Evolutionary conservation across 257 asterid genomes (phyloP), one percentile per base, ranked within the genome.

Genomic region (Nyctanthes arbortristis): DNA sequence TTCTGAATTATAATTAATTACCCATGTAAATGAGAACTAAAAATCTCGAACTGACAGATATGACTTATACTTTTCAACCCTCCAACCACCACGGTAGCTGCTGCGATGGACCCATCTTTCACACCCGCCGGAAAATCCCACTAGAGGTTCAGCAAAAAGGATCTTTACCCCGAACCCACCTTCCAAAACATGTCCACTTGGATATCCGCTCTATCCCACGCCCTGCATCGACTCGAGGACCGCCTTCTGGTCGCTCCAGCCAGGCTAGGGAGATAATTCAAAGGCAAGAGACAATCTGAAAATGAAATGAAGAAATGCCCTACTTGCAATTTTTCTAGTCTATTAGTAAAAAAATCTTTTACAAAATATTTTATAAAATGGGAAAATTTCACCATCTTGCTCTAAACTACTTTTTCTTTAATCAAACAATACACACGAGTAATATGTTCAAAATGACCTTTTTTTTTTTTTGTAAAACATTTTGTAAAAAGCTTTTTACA

Each of bases 121-220:
- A 28, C 74, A 62, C 43, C 70, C 30, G 16, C 75, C 61, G 73
- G 65, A 3, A 80, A 59, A 80, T 76, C 78, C 72, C 91, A 93
- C 82, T 93, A 97, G 99, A 87, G 99, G 4, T 91, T 93, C 81
- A 80, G 92, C 80, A 91, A 93, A 20, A 37, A 67, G 0, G 99
- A 93, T 63, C 91, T 93, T 66, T 93, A 78, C 83, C 99, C 99
- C 0, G 99, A 93, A 36, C 96, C 99, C 71, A 73, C 96, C 22
- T 93, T 93, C 88, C 31, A 77, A 29, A 79, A 79, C 67, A 61
- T 78, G 78, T 32, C 74, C 14, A 68, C 97, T 60, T 93, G 91
- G 84, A 67, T 79, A 63, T 55, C 89, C 34, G 92, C 96, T 70
- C 78, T 93, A 30, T 65, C 86, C 43, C 57, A 81, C 11, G 87